Evolutionary conservation across 306 rosid species (phyloP).

Genomic region (Parietaria judaica): DNA sequence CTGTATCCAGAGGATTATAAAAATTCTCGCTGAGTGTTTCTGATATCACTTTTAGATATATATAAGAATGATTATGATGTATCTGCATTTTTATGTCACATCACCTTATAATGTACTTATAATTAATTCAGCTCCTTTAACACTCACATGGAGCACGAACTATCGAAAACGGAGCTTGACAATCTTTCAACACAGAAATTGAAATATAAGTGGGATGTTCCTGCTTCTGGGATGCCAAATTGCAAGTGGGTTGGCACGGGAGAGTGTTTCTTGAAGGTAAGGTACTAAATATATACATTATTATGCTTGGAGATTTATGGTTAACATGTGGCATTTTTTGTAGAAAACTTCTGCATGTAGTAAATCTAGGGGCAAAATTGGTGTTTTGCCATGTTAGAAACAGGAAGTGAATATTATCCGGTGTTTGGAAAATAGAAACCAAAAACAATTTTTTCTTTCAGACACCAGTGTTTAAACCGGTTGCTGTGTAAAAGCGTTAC

Average conservation of each 20-base stretch:
- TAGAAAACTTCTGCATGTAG: too few species aligned
- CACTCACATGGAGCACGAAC: conserved; percentile 48
- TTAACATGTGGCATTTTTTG: too few species aligned
- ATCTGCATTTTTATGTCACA: neutral
- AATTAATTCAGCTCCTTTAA: conserved; percentile 45
- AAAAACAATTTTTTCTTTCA: too few species aligned
- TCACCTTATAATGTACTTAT: neutral
- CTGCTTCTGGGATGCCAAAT: conserved; percentile 63
- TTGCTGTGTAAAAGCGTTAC: too few species aligned
- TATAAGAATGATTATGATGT: neutral
- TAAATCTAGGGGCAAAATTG: too few species aligned
- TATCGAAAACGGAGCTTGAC: conserved; percentile 61
- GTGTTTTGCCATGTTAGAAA: too few species aligned
- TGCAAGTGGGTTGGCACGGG: conserved; percentile 87
- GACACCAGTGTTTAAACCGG: too few species aligned
- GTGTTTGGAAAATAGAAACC: too few species aligned
- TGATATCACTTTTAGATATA: neutral
- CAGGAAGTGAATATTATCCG: too few species aligned
- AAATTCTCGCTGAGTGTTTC: neutral
- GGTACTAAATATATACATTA: conserved; percentile 3
- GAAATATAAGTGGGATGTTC: conserved; percentile 65
- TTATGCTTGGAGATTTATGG: neutral
- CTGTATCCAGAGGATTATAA: neutral
- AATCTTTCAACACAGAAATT: conserved; percentile 31
- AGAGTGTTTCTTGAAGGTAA: conserved; percentile 62